These are phyloP conservation scores for Didymella pinodella DNA, from an alignment of 2,329 filamentous ascomycete genomes.

Conservation along the genomic window DNA sequence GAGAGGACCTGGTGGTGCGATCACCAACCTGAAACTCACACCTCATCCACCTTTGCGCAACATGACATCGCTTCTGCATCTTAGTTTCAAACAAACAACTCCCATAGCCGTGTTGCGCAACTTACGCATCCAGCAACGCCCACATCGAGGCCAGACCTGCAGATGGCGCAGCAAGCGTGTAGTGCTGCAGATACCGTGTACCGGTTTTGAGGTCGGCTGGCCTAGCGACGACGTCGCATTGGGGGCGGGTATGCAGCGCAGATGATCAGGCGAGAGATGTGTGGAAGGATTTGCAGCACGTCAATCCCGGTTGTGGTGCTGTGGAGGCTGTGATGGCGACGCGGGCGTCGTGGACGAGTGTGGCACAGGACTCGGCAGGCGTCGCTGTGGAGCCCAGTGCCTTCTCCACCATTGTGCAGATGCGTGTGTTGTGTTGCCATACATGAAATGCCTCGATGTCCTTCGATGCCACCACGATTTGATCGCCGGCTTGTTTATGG, in stretches of 20 bases:
- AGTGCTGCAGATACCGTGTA: constrained; percentile 19
- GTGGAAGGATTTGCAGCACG: constrained; percentile 10
- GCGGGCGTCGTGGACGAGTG: constrained; percentile 16
- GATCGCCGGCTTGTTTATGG: neutral
- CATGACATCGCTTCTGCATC: constrained; percentile 18
- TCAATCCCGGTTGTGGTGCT: constrained; percentile 15
- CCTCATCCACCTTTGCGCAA: constrained; percentile 5
- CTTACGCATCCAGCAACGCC: constrained; percentile 7
- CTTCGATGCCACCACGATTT: constrained; percentile 3
- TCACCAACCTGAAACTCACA: constrained; percentile 3
- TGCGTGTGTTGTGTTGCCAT: neutral
- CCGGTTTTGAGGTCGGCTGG: constrained; percentile 18
- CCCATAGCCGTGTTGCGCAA: neutral
- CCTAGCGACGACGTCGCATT: constrained; percentile 19
- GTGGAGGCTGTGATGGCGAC: constrained; percentile 10
- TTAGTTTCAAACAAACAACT: constrained; percentile 13
- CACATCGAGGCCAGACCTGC: constrained; percentile 8
- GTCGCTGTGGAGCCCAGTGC: constrained; percentile 1
- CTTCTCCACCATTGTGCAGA: neutral
- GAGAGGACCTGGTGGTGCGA: constrained; percentile 8
- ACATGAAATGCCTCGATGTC: neutral
- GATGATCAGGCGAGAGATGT: constrained; percentile 7
- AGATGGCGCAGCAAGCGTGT: constrained; percentile 5
- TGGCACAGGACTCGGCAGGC: constrained; percentile 18
- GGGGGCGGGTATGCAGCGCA: constrained; percentile 7